Conservation (phyloP, 2,329 filamentous ascomycete species). For the Aspergillus spinulosporus region DNA sequence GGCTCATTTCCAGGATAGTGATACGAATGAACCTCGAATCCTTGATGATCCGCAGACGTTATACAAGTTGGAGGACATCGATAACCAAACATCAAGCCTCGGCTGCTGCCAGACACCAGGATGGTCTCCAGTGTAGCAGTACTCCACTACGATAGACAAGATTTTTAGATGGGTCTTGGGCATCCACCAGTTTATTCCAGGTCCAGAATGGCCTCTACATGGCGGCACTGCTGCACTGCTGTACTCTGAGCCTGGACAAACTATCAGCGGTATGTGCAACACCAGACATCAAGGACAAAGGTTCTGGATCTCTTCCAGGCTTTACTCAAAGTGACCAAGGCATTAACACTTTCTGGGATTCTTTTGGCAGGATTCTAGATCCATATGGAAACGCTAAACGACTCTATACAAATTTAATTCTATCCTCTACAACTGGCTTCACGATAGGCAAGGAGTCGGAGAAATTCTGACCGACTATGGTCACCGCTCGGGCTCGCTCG, state of each 20-base stretch:
- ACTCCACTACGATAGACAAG: background rate
- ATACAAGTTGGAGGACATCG: background rate
- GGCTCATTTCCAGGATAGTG: no score
- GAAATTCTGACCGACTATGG: conserved; percentile 6
- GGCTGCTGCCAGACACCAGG: background rate
- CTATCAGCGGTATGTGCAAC: no score
- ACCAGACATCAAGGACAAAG: no score
- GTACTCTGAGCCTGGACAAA: no score
- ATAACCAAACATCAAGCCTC: background rate
- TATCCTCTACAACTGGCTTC: conserved; percentile 14
- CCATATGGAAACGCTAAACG: background rate
- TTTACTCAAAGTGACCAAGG: background rate
- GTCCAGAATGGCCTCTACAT: background rate
- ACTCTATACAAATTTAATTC: conserved; percentile 14
- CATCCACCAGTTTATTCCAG: background rate
- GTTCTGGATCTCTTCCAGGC: no score
- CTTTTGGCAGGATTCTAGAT: background rate
- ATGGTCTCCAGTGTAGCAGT: no score
- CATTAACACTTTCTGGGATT: background rate
- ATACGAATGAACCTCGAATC: background rate
- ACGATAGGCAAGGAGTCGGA: conserved; percentile 18
- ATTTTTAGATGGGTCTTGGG: background rate
- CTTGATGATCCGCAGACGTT: background rate
- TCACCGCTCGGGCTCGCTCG: conserved; percentile 11
- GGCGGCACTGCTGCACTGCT: no score